These are phyloP conservation scores for Phytophthora pisi DNA, from an alignment of 352 stramenopile genomes.

Conservation along the genomic window DNA sequence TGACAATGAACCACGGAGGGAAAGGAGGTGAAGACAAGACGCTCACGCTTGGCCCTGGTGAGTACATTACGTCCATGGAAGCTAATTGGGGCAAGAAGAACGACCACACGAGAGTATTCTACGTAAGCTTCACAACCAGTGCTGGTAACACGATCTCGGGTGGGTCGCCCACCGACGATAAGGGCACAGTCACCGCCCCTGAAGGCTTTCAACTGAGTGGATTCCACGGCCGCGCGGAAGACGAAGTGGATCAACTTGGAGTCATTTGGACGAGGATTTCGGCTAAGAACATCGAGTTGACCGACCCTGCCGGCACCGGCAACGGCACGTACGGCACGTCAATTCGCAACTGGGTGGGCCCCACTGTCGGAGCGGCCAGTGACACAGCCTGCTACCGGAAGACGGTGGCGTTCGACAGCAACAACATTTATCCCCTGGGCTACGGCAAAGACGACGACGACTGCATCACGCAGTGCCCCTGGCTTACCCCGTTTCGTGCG, in stretches of 20 bases:
- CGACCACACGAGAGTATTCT: constrained; percentile 48
- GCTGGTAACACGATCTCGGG: constrained; percentile 30
- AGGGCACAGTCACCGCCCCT: constrained; percentile 39
- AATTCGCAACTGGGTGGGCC: constrained; percentile 25
- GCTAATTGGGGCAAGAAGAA: constrained; percentile 46
- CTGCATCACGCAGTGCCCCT: constrained; percentile 35
- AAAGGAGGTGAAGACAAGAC: constrained; percentile 34
- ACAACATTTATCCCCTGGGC: constrained; percentile 18
- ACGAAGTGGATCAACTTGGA: constrained; percentile 44
- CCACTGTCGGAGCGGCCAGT: constrained; percentile 2
- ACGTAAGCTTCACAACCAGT: constrained; percentile 27
- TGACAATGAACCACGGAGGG: constrained; percentile 45
- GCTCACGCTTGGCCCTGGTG: constrained; percentile 36
- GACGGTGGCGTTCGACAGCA: constrained; percentile 14
- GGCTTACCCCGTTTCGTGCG: constrained; percentile 34
- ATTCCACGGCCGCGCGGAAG: constrained; percentile 45
- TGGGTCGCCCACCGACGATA: constrained; percentile 36
- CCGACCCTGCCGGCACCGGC: constrained; percentile 1
- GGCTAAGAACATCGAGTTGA: constrained; percentile 12
- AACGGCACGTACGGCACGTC: constrained; percentile 17
- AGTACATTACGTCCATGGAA: constrained; percentile 53
- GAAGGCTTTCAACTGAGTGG: constrained; percentile 45
- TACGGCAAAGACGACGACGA: constrained; percentile 22
- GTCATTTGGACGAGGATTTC: constrained; percentile 48
- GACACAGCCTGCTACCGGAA: constrained; percentile 22